Evolutionary conservation across 176 grass and related monocot species (phyloP).

Genomic region (Musa schizocarpa): DNA sequence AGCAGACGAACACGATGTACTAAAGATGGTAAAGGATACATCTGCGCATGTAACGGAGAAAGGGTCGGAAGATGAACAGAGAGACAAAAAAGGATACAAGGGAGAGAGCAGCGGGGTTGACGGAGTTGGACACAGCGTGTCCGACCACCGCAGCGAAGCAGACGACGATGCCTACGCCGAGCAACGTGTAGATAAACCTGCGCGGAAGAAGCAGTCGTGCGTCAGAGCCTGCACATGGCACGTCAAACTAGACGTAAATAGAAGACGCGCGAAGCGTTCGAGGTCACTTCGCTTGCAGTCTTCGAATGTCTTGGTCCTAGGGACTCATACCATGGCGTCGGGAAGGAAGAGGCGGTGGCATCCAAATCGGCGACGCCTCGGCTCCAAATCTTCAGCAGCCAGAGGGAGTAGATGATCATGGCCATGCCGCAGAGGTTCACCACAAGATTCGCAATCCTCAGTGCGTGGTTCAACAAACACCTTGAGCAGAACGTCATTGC

Average conservation of each 20-base stretch:
- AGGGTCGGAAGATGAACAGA: not conserved
- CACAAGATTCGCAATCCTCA: conserved; percentile 6
- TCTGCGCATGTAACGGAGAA: not conserved
- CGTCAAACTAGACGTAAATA: too few relatives aligned
- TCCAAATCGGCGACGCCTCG: not conserved
- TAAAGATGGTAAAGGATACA: not conserved
- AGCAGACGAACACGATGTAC: not conserved
- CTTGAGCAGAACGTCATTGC: not conserved
- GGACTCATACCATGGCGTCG: not conserved
- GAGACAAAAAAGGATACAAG: not conserved
- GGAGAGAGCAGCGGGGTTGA: not conserved
- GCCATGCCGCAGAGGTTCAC: not conserved
- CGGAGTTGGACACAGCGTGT: not conserved
- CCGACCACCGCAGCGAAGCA: conserved; percentile 5
- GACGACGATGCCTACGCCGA: not conserved
- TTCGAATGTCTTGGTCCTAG: too few relatives aligned
- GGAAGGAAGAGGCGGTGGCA: not conserved
- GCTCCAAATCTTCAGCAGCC: conserved; percentile 8
- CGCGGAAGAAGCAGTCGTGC: not conserved
- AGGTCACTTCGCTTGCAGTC: too few relatives aligned
- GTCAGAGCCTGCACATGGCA: too few relatives aligned
- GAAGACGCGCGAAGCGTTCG: too few relatives aligned
- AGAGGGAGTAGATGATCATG: conserved; percentile 11
- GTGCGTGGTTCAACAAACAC: conserved; percentile 3
- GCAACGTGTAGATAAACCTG: conserved; percentile 7